Evolutionary conservation across 2,329 filamentous ascomycete species (phyloP), one percentile per base, ranked within the genome.

Genomic region (Calcarisporium arbuscula): DNA sequence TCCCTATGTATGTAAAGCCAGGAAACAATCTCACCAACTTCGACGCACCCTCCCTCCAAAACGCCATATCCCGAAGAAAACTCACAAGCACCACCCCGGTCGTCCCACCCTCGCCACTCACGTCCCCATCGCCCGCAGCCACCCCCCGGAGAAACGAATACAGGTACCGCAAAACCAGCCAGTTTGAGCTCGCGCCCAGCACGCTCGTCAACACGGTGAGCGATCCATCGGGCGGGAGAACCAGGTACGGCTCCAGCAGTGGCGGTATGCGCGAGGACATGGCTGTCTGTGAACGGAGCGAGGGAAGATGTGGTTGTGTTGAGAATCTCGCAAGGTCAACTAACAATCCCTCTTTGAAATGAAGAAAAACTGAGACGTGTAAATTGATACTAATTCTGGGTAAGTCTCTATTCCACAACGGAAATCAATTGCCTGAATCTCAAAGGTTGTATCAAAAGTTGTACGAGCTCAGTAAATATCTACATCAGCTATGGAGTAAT

Each of bases 31-130:
- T 41, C 35, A 85, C 82, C 51, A 87, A 58, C 57, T 80, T 80
- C 34, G 76, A 72, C 3, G 72, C 72, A 32, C 85, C 81, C 4
- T 80, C 74, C 42, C 67, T 78, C 87, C 88, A 95, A 53, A 94
- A 94, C 2, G 73, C 65, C 43, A 72, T 74, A 49, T 90, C 82
- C 40, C 85, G 73, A 60, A 94, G 64, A 60, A 92, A 95, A 62
- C 85, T 94, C 38, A 92, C 78, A 4, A 95, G 67, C 4, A 95
- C 68, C 1, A 95, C 72, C 32, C 65, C 70, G 18, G 57, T 19
- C 34, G 27, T 11, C 26, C 38, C 6, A 6, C 19, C 7, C 5
- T n/a, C 28, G n/a, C 19, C 18, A 11, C 11, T 14, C 17, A 19
- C 28, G 5, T 27, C 38, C 14, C 28, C 30, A 5, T 61, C 51